Evolutionary conservation across 2,329 filamentous ascomycete species (phyloP), one percentile per base, ranked within the genome.

Genomic region (Ceratocystiopsis brevicomis): DNA sequence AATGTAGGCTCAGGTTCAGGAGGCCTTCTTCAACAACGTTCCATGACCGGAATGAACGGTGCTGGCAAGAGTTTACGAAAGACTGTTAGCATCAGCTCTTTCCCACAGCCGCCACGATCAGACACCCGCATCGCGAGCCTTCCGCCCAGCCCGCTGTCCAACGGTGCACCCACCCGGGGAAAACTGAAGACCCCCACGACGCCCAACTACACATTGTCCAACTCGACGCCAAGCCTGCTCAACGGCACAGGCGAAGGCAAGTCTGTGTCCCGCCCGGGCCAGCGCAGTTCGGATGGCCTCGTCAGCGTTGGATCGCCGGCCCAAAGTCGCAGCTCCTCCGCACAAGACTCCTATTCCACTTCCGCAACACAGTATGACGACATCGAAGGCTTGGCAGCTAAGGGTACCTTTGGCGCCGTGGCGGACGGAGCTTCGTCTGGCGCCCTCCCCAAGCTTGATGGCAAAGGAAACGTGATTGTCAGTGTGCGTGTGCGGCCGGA

Each of bases 401-500:
- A 55, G 41, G 51, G 56, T 19, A 54, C 55, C 41, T 25, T 37
- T 35, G 39, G 51, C 51, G 32, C 49, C 54, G 49, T 55, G 6
- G 35, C 39, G 1, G 45, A 48, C 6, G 43, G 17, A 2, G 21
- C 34, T 14, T 53, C 49, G 25, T 30, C 25, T 9, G 25, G 5
- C 10, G 25, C 62, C 46, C 48, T 60, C 44, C 73, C 75, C 45
- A 69, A 75, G 52, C 53, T 59, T 2, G 86, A 95, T 53, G 74
- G 71, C 44, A 96, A 94, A 59, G 90, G 90, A 42, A 98, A 98
- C 55, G 88, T 98, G 14, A 62, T 96, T 48, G 88, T 98, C 52
- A 96, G 90, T 57, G 87, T 98, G 35, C 76, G 90, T 56, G 87
- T 96, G 37, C 75, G 90, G 32, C 90, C 90, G 30, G 87, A 95